Evolutionary conservation across 495 filamentous ascomycete species (phyloP).

Genomic region (Hyaloscypha bicolor): DNA sequence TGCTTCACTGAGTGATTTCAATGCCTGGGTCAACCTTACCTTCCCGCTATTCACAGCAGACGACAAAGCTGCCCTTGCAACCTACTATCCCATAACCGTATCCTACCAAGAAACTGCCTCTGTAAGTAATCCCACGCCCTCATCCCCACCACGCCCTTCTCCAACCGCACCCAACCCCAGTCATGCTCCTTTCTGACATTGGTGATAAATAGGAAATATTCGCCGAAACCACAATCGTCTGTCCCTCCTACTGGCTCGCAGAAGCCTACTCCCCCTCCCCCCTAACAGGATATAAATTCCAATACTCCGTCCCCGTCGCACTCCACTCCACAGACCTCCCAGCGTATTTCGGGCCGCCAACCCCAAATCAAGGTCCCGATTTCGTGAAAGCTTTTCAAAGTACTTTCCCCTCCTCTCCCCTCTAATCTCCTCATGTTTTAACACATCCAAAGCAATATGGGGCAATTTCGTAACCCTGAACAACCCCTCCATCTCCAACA

Average conservation of each 20-base stretch:
- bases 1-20: background rate
- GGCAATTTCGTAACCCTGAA: constrained; percentile 50
- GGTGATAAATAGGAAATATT: too few species aligned
- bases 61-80: background rate
- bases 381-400: constrained; percentile 10
- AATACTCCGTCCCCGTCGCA: constrained; percentile 51
- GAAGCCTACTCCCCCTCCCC: constrained; percentile 45
- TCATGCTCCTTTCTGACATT: too few species aligned
- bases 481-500: constrained; percentile 45
- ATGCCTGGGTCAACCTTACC: background rate
- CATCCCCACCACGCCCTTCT: too few species aligned
- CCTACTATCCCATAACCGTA: background rate
- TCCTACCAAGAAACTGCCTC: background rate
- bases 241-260: constrained; percentile 48
- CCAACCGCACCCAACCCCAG: too few species aligned
- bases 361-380: constrained; percentile 30
- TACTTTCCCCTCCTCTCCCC: too few species aligned
- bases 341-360: constrained; percentile 34
- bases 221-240: too few species aligned
- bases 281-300: constrained; percentile 45
- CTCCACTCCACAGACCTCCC: constrained; percentile 49
- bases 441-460: constrained; percentile 32
- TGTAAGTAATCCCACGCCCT: too few species aligned
- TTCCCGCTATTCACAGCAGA: background rate
- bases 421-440: background rate